phyloP scores from a whole-genome alignment of 192 early-diverging fungal genomes.

The Mortierella hygrophila region DNA sequence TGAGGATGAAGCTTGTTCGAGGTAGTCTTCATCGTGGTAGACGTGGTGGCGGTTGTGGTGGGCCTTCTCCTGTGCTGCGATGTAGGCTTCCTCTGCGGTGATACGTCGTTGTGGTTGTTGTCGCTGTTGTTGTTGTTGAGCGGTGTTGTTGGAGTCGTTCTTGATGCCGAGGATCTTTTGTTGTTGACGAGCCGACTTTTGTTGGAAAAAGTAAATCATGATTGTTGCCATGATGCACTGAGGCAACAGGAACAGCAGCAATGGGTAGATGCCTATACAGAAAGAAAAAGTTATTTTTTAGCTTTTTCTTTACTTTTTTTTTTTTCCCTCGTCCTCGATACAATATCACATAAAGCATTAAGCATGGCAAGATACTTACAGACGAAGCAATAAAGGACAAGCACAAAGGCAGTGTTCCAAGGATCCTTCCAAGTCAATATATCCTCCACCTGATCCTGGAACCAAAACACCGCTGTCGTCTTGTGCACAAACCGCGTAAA shows the following conservation, averaged over 20 bases:
- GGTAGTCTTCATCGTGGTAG: constrained; percentile 49
- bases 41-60: constrained; percentile 43
- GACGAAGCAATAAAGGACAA: constrained; percentile 65
- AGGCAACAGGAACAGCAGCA: constrained; percentile 65
- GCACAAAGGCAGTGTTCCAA: constrained; percentile 66
- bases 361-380: constrained; percentile 53
- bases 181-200: constrained; percentile 51
- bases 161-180: constrained; percentile 37
- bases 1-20: constrained; percentile 26
- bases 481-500: constrained; percentile 76
- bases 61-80: constrained; percentile 31
- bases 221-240: constrained; percentile 64
- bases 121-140: constrained; percentile 9
- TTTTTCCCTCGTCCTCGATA: background rate
- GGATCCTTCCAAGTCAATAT: constrained; percentile 81
- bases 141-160: constrained; percentile 8
- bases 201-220: constrained; percentile 67
- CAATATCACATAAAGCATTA: background rate
- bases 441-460: constrained; percentile 71
- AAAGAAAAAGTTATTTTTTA: background rate
- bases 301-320: background rate
- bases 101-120: constrained; percentile 4
- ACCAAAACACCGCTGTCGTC: constrained; percentile 71
- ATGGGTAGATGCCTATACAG: constrained; percentile 67
- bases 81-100: constrained; percentile 28